These are phyloP conservation scores for Mycena latifolia DNA, from an alignment of 768 basidiomycete species.

Conservation along the genomic window DNA sequence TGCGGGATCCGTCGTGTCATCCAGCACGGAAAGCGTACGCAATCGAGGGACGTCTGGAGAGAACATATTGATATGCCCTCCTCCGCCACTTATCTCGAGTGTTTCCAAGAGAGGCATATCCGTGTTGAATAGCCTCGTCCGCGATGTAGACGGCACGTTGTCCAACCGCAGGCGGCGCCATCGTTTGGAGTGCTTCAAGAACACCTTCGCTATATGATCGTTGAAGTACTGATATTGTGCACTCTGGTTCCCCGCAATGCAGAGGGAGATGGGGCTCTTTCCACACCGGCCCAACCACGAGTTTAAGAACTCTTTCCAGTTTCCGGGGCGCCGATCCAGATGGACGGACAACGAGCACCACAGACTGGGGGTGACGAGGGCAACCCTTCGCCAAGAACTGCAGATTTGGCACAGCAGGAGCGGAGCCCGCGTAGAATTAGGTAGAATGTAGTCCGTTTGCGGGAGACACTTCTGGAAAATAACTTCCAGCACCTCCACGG, in stretches of 20 bases:
- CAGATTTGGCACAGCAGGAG: conserved; percentile 41
- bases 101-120: conserved; percentile 35
- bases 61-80: conserved; percentile 15
- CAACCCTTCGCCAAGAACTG: conserved; percentile 38
- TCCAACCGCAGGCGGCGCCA: conserved; percentile 38
- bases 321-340: conserved; percentile 24
- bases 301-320: conserved; percentile 35
- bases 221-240: conserved; percentile 31
- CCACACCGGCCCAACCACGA: conserved; percentile 39
- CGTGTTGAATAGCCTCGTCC: conserved; percentile 28
- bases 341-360: conserved; percentile 40
- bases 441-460: conserved; percentile 30
- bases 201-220: conserved; percentile 32
- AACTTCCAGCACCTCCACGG: conserved; percentile 40
- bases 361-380: conserved; percentile 36
- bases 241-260: conserved; percentile 5
- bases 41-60: conserved; percentile 26
- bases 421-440: conserved; percentile 34
- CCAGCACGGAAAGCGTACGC: conserved; percentile 7
- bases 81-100: conserved; percentile 26
- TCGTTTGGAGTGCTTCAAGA: conserved; percentile 28
- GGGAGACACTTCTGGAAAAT: conserved; percentile 40
- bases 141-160: conserved; percentile 19
- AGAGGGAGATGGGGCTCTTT: conserved; percentile 32
- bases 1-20: neutral